Evolutionary conservation across 2,329 filamentous ascomycete species (phyloP).

Genomic region (Cercospora beticola): DNA sequence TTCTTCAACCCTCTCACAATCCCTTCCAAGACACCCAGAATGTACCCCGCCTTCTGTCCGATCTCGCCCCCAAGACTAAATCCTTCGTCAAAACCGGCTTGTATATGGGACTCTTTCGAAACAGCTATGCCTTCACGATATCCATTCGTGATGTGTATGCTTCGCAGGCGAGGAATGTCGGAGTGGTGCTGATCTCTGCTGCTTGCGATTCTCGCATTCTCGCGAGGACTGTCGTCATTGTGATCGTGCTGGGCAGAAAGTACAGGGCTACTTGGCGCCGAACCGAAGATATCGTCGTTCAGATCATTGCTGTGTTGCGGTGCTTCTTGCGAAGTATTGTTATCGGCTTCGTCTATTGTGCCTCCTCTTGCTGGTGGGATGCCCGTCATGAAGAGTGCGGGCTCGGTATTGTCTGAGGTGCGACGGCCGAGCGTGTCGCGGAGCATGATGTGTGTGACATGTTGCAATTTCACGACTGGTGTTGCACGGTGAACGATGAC

Average conservation of each 20-base stretch:
- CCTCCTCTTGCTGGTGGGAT: conserved; percentile 5
- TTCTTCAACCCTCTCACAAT: conserved; percentile 53
- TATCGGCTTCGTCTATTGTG: not conserved
- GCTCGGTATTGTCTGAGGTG: conserved; percentile 15
- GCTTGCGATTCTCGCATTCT: not conserved
- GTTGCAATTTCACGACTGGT: not conserved
- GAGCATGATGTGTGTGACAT: conserved; percentile 27
- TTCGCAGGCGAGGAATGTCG: conserved; percentile 73
- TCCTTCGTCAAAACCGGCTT: conserved; percentile 88
- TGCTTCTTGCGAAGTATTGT: not conserved
- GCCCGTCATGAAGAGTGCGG: conserved; percentile 27
- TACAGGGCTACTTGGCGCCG: conserved; percentile 42
- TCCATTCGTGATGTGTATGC: conserved; percentile 77
- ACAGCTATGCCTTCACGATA: conserved; percentile 83
- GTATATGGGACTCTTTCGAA: conserved; percentile 74
- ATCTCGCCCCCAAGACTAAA: conserved; percentile 81
- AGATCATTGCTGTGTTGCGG: conserved; percentile 25
- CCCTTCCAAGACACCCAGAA: conserved; percentile 76
- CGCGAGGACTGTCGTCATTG: not conserved
- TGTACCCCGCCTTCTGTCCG: conserved; percentile 69
- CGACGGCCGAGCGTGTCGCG: conserved; percentile 31
- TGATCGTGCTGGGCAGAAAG: conserved; percentile 13
- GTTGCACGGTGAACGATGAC: not conserved
- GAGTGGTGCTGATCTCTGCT: conserved; percentile 43
- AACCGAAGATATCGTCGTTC: conserved; percentile 51